These are phyloP conservation scores for Psilocybe sp. DNA, from an alignment of 768 basidiomycete genomes.

Conservation along the genomic window DNA sequence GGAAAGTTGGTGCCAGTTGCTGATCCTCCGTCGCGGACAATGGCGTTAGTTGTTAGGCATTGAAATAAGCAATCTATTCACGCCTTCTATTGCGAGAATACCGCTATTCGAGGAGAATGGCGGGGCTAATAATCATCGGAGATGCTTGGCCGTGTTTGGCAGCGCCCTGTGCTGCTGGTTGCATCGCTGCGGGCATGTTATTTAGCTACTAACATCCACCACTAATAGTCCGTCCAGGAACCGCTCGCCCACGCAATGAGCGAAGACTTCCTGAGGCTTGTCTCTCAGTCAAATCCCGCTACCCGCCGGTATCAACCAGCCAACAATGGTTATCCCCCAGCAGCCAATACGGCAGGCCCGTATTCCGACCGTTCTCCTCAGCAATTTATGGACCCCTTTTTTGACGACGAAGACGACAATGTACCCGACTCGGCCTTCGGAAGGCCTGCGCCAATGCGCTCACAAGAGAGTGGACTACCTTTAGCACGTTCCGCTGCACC, in stretches of 20 bases:
- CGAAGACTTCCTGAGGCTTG: conserved; percentile 74
- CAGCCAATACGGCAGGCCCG: conserved; percentile 32
- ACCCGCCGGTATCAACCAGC: conserved; percentile 48
- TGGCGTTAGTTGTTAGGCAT: too few species aligned
- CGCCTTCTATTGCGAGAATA: too few species aligned
- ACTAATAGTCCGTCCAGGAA: conserved; percentile 13
- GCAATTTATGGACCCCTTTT: conserved; percentile 78
- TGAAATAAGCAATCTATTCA: too few species aligned
- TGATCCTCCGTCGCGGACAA: too few species aligned
- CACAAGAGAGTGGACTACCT: conserved; percentile 56
- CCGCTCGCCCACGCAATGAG: conserved; percentile 39
- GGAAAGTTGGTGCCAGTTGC: too few species aligned
- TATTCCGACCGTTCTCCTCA: conserved; percentile 43
- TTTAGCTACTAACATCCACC: conserved; percentile 1
- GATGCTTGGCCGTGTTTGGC: conserved; percentile 16
- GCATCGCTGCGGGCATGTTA: conserved; percentile 4
- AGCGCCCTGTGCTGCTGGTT: conserved; percentile 9
- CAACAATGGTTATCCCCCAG: conserved; percentile 60
- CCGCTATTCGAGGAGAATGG: too few species aligned
- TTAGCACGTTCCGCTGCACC: conserved; percentile 57
- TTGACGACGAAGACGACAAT: conserved; percentile 82
- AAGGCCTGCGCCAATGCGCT: conserved; percentile 43
- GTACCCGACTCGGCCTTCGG: conserved; percentile 68
- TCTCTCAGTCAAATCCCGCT: conserved; percentile 71
- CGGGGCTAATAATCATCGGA: too few species aligned